Percentiles rank a stretch among this genome's conserved stretches.
Conservation (phyloP, 108 stramenopile species). For the Conticribra guillardii region DNA sequence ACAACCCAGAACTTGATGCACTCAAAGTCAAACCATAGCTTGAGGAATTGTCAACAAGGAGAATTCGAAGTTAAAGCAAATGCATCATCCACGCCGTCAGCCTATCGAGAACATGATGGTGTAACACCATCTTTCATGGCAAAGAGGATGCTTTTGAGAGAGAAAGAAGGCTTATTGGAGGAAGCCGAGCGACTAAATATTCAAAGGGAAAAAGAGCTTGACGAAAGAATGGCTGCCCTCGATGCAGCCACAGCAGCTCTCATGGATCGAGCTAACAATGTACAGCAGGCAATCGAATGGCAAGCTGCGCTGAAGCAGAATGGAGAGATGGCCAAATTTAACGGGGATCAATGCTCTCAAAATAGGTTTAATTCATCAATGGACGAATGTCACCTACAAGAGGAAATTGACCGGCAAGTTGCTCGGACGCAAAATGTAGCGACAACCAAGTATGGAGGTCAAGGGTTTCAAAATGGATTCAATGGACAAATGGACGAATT, state of each 20-base stretch:
- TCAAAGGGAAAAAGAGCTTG: neutral
- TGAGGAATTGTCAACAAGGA: too few species aligned
- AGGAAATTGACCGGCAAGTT: too few species aligned
- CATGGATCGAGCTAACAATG: slow-evolving; percentile 3
- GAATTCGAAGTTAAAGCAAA: neutral
- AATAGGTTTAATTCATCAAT: neutral
- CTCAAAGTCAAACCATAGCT: too few species aligned
- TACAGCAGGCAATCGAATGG: slow-evolving; percentile 9
- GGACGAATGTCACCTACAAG: too few species aligned
- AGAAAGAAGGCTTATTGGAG: slow-evolving; percentile 1
- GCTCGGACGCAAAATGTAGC: too few species aligned
- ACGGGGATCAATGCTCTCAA: neutral
- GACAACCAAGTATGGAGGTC: too few species aligned
- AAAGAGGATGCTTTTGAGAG: neutral
- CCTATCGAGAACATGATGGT: neutral
- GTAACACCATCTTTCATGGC: neutral
- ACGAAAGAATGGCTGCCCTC: slow-evolving; percentile 9
- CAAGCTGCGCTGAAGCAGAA: neutral
- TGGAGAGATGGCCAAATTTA: neutral
- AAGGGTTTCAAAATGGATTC: too few species aligned
- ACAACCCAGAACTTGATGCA: too few species aligned
- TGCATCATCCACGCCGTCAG: neutral
- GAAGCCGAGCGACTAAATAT: slow-evolving; percentile 5
- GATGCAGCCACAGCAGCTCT: slow-evolving; percentile 5
- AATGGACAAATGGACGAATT: too few species aligned